Base-by-base conservation (phyloP, 805 yeast genomes). In the Kuraishia ogatae region DNA sequence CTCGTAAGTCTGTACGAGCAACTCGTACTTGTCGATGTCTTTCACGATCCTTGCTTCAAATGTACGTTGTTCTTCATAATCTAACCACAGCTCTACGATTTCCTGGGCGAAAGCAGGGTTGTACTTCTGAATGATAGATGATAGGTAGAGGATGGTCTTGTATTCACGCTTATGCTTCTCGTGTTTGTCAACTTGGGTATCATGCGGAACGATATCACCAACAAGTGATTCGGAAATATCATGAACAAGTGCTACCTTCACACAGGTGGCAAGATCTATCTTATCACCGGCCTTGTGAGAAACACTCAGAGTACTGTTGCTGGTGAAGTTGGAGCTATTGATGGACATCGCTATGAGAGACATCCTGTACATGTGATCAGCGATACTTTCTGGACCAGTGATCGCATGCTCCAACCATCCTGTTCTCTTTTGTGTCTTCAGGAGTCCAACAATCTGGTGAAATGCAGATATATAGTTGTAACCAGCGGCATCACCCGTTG, bases 351-450 rank as follows among this genome's bases (percentile, higher is more conserved):
- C 76, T 49, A 90, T 82, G 21, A 92, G 74, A 4, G 90, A 83
- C 97, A 93, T 92, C 56, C 99, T 77, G 67, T 93, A 92, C 97
- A 92, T 92, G 69, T 93, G 97, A 70, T 92, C 97, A n/a, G 89
- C 80, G 53, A 91, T 90, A 53, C 87, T 81, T 69, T 90, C 89
- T 2, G 85, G 83, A 24, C 74, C 62, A 1, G 75, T 75, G 19
- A 75, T 66, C 11, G 81, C 78, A 63, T 81, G 82, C 65, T 90
- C 93, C 21, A 93, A 70, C 98, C 98, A 93, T 1, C 99, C 99
- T 0, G 99, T 93, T 66, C 99, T 79, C 61, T 79, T 83, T 64
- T 89, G 93, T 3, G 82, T 74, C 69, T 93, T 93, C 62, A 93
- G 75, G 39, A 83, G 75, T 53, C 85, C 78, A 0, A 89, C 80